Conservation (phyloP, 73 alveolate genomes). For the Paramecium caudatum region DNA sequence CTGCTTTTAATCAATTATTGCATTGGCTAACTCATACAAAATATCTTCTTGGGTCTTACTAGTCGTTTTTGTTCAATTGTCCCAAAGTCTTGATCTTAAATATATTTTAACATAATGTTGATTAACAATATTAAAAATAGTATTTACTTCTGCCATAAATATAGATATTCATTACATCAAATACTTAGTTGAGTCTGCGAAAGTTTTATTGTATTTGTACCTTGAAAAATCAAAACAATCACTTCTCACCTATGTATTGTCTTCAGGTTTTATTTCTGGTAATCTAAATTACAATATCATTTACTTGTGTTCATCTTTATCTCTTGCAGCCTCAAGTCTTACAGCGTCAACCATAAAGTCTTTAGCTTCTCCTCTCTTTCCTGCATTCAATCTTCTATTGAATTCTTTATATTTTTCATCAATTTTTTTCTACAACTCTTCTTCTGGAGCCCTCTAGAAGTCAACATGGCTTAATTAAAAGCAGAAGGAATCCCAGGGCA, state of each 20-base stretch:
- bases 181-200: neutral
- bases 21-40: slow-evolving; percentile 16
- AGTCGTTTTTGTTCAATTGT: slow-evolving; percentile 5
- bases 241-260: slow-evolving; percentile 40
- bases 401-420: slow-evolving; percentile 83
- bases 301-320: slow-evolving; percentile 57
- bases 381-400: slow-evolving; percentile 83
- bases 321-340: slow-evolving; percentile 82
- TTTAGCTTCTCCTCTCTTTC: slow-evolving; percentile 86
- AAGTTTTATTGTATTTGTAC: slow-evolving; percentile 57
- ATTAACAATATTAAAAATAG: no score
- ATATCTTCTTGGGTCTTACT: slow-evolving; percentile 27
- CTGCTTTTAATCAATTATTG: slow-evolving; percentile 46
- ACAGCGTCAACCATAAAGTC: slow-evolving; percentile 84
- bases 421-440: slow-evolving; percentile 76
- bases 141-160: no score
- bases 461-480: slow-evolving; percentile 80
- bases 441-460: slow-evolving; percentile 82
- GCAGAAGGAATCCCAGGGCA: slow-evolving; percentile 85
- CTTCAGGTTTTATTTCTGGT: neutral
- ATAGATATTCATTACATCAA: slow-evolving; percentile 25
- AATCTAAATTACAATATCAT: neutral
- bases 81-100: slow-evolving; percentile 65
- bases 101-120: slow-evolving; percentile 62
- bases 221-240: slow-evolving; percentile 70